Base-by-base conservation (phyloP, 768 basidiomycete species). In the Symmetrospora coprosmae region DNA sequence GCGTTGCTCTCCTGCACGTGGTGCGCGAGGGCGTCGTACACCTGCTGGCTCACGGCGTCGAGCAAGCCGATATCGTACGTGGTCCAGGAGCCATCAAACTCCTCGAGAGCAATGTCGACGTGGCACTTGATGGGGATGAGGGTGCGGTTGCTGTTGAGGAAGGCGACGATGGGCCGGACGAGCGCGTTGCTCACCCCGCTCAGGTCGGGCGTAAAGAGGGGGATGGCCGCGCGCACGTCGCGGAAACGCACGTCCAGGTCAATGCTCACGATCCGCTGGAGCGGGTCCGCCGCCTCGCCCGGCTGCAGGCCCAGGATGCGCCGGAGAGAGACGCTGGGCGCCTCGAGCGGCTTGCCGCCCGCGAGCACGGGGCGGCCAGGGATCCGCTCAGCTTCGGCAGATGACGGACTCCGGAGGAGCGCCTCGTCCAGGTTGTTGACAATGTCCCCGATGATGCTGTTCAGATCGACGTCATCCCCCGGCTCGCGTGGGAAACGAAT, bases 41-140 rank as follows among this genome's bases (percentile, higher is more conserved):
- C 86, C 76, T 94, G 88, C 66, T 83, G 74, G 1, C 89, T 85
- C 46, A 94, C 85, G 60, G 84, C 85, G 65, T 89, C 85, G 78
- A 91, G 85, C 49, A 99, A 78, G 21, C 91, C 92, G 71, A 88
- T 87, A 88, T 71, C n/a, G 61, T 64, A 63, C 64, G 66, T 86
- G 55, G 88, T 97, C 91, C 90, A 97, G 21, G 88, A 81, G 4
- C 94, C 94, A 72, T 97, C 88, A 70, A 96, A 99, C 62, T 94
- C 87, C 52, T 69, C 69, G 61, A 92, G 73, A 61, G 86, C 81
- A 69, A 89, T 85, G 35, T 85, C 81, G 2, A 96, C 82, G 53
- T 82, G 80, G 71, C 90, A 96, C 66, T 84, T 88, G 52, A 97
- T 90, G 13, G 94, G 94, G 1, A 99, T 80, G 67, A 99, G 74